Evolutionary conservation across 2,329 filamentous ascomycete genomes (phyloP), one percentile per base, ranked within the genome.

Genomic region (Talaromyces marneffei): DNA sequence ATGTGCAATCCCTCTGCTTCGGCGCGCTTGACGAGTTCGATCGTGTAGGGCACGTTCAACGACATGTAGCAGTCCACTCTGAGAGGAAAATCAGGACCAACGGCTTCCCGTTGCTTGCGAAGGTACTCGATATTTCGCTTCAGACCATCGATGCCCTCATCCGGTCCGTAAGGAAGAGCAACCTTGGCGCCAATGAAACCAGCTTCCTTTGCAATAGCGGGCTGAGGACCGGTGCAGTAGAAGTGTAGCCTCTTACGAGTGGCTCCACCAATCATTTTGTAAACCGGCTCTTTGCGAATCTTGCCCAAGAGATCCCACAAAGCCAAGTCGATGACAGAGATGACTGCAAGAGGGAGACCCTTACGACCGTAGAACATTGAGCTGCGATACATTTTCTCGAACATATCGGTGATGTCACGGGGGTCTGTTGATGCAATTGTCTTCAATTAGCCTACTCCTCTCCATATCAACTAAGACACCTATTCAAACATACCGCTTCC

Each of bases 11-110:
- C 87, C 68, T 89, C 83, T 71, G 87, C 90, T 63, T 90, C 85
- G 72, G 88, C 91, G 57, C 87, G 88, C 77, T 92, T 90, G 63
- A 90, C 92, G 25, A 97, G 82, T 76, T 96, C 89, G 67, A 97
- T 96, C 3, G 91, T 96, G 78, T 97, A 97, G 1, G 90, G 80
- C 27, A 97, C 92, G 70, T 92, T 96, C 70, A 97, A 80, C 67
- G 89, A 92, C 92, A 97, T 97, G 78, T 96, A 97, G 82, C 92
- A 97, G 78, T 97, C 92, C 4, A 97, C 92, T 82, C 95, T 92
- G 66, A 97, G 83, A 50, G 92, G 92, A 74, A 94, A 97, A 74
- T 96, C 90, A 0, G 91, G 90, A 0, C 92, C 92, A 46, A 97
- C 88, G 60, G 85, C 85, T 71, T 92, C 89, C 59, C 92, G 86